Conservation (phyloP, 2,329 filamentous ascomycete genomes). For the Xylariaceae sp. region DNA sequence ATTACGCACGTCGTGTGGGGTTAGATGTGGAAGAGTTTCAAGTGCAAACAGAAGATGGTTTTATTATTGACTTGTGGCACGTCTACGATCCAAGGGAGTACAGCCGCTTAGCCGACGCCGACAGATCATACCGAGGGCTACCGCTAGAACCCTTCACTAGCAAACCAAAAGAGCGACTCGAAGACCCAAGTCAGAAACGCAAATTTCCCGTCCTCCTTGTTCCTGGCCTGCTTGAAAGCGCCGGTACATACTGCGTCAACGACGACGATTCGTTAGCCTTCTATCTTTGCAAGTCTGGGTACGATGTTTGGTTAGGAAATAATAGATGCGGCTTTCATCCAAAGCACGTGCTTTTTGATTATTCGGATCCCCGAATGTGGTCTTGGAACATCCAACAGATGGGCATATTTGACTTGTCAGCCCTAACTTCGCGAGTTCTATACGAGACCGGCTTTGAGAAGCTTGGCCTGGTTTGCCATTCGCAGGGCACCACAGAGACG, state of each 20-base stretch:
- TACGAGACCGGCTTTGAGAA: slow-evolving; percentile 79
- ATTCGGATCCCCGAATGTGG: slow-evolving; percentile 88
- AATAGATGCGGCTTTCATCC: slow-evolving; percentile 85
- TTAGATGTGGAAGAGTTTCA: slow-evolving; percentile 78
- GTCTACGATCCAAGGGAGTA: slow-evolving; percentile 80
- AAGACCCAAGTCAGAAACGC: slow-evolving; percentile 41
- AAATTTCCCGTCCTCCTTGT: slow-evolving; percentile 84
- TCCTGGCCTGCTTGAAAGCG: slow-evolving; percentile 82
- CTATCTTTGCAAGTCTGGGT: slow-evolving; percentile 85
- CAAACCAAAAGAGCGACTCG: slow-evolving; percentile 36
- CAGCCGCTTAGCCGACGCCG: slow-evolving; percentile 44
- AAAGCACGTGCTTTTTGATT: slow-evolving; percentile 65
- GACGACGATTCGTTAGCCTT: slow-evolving; percentile 89
- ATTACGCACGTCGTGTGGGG: slow-evolving; percentile 84
- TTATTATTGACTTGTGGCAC: slow-evolving; percentile 85
- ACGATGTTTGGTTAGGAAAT: slow-evolving; percentile 94
- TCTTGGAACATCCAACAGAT: slow-evolving; percentile 94
- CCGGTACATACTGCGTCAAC: slow-evolving; percentile 84
- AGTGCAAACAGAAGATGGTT: slow-evolving; percentile 91
- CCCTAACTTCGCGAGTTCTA: slow-evolving; percentile 73
- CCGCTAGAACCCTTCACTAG: slow-evolving; percentile 60
- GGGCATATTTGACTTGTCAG: slow-evolving; percentile 83
- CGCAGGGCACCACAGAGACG: slow-evolving; percentile 85
- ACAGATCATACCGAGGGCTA: slow-evolving; percentile 53
- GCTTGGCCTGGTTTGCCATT: slow-evolving; percentile 79